Percentiles rank a stretch among this genome's conserved stretches.
Evolutionary conservation across 176 grass and related monocot species (phyloP).

Genomic region (Guadua angustifolia): DNA sequence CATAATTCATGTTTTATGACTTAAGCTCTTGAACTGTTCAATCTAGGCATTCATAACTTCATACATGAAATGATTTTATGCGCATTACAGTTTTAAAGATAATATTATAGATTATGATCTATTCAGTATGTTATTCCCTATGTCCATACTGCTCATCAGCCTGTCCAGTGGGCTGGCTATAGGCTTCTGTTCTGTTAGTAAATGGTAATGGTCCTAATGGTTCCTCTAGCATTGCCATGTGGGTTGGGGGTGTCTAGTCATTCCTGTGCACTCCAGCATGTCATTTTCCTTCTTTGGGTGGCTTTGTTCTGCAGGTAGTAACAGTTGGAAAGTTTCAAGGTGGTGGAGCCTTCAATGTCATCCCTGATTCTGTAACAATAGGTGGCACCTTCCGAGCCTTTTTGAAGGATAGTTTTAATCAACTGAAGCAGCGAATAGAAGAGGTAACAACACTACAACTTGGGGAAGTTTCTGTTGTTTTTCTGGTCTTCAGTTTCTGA

Average conservation of each 20-base stretch:
- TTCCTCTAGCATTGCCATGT: neutral
- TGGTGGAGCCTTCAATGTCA: conserved; percentile 87
- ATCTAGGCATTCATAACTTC: neutral
- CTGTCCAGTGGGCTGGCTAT: conserved; percentile 14
- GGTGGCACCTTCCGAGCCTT: conserved; percentile 92
- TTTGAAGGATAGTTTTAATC: conserved; percentile 76
- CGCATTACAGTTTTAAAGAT: neutral
- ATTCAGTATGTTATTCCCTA: conserved; percentile 15
- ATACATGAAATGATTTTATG: conserved; percentile 26
- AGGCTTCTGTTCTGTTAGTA: conserved; percentile 9
- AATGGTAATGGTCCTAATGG: neutral
- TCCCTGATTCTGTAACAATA: conserved; percentile 92
- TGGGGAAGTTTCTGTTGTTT: conserved; percentile 21
- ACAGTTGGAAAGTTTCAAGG: conserved; percentile 97
- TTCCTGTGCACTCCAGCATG: neutral
- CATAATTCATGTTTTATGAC: neutral
- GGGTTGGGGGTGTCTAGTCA: neutral
- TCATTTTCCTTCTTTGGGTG: neutral
- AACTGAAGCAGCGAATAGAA: conserved; percentile 80
- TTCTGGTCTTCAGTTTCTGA: conserved; percentile 15
- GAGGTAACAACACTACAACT: conserved; percentile 53
- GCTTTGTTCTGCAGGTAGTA: conserved; percentile 65
- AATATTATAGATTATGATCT: neutral
- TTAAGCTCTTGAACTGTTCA: neutral
- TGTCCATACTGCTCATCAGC: neutral